These are phyloP conservation scores for Boletus rubroflammeus DNA, from an alignment of 768 basidiomycete genomes.

Conservation along the genomic window DNA sequence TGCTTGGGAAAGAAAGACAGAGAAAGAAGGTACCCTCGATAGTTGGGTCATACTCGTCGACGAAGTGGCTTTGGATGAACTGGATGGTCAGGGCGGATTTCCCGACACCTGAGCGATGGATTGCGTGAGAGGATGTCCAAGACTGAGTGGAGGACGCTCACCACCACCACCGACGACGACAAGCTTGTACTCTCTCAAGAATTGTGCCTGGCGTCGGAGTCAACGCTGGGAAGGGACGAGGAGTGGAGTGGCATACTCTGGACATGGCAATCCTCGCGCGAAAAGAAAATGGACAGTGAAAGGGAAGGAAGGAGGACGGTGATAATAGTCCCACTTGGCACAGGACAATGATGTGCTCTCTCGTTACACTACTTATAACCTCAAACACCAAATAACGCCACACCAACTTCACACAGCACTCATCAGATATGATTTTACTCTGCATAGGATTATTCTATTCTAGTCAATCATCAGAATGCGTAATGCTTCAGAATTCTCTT, in stretches of 20 bases:
- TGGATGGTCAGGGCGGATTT: slow-evolving; percentile 97
- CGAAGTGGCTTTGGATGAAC: slow-evolving; percentile 95
- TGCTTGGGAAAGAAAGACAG: neutral
- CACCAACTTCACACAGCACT: slow-evolving; percentile 8
- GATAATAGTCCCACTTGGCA: slow-evolving; percentile 8
- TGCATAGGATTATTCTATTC: neutral
- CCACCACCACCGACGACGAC: slow-evolving; percentile 99
- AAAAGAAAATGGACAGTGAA: neutral
- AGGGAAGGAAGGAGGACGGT: neutral
- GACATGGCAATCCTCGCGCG: slow-evolving; percentile 25
- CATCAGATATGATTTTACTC: neutral
- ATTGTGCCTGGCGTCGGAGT: slow-evolving; percentile 57
- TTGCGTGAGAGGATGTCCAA: neutral
- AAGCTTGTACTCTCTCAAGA: slow-evolving; percentile 95
- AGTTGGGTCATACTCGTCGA: slow-evolving; percentile 92
- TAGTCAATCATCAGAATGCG: neutral
- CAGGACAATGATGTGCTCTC: neutral
- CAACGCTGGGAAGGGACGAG: neutral
- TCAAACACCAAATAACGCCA: slow-evolving; percentile 26
- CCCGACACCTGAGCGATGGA: slow-evolving; percentile 38
- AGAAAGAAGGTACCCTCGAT: slow-evolving; percentile 66
- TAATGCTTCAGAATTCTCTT: neutral
- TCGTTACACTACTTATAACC: slow-evolving; percentile 16
- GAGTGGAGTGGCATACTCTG: slow-evolving; percentile 20
- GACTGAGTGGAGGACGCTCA: slow-evolving; percentile 41